Base-by-base conservation (phyloP, 306 rosid genomes). In the Prosopis cineraria region DNA sequence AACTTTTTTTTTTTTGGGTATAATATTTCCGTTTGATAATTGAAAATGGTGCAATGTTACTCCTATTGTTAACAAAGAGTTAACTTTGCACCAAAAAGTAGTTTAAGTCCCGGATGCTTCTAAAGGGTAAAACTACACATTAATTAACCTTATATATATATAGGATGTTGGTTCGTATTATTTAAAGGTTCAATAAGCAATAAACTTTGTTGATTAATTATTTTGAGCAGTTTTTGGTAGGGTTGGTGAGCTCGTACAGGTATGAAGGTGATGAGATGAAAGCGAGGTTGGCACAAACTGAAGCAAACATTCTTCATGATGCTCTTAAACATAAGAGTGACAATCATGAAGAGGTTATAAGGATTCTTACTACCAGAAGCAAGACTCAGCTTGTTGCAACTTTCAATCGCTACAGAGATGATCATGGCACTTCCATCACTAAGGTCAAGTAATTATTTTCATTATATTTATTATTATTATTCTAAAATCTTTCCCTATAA, bases 291-390 rank as follows among this genome's bases (percentile, higher is more conserved):
- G 93, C 91, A 50, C 78, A 90, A 78, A 60, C 73, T 3, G 98
- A 94, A 77, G 91, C 97, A 70, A 89, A 79, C 50, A 71, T 87
- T 37, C 89, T 94, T 83, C 91, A 88, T 45, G 84, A 83, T 37
- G 89, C 94, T 43, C 81, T 91, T 53, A 91, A 90, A 75, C 80
- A 82, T 20, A 91, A 84, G 63, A 78, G 70, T 16, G 77, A 63
- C 16, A 75, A 78, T 41, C 45, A 72, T 76, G 94, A 89, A 50
- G 97, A 91, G 84, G 80, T 89, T 5, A 90, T 89, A 27, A 89
- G 97, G 83, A 90, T 90, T 55, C 84, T 92, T 19, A 90, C 85
- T 10, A 94, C 97, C 34, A 89, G 97, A 70, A 89, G 94, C 86
- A 92, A 84, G 78, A 67, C 84, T 0, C 97, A 92, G 78, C 91